phyloP scores from a whole-genome alignment of 257 asterid species.

The Ilex asprella region DNA sequence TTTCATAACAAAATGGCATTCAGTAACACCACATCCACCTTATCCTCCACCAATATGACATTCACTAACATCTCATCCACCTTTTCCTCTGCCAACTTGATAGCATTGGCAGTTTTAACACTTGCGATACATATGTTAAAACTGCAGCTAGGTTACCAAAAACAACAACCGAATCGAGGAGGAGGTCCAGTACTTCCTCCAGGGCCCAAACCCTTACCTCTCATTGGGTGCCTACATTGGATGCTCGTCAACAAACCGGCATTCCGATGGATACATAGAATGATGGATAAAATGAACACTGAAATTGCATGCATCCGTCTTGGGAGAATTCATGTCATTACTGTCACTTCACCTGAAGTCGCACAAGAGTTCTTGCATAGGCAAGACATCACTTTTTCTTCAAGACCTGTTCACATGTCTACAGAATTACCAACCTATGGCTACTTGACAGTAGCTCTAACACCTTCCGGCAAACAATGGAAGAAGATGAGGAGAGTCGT shows the following conservation, averaged over 20 bases:
- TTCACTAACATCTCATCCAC: too few relatives aligned
- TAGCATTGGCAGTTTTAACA: too few relatives aligned
- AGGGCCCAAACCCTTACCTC: conserved; percentile 14
- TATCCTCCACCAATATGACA: too few relatives aligned
- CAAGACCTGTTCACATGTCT: conserved; percentile 17
- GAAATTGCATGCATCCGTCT: conserved; percentile 26
- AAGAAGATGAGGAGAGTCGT: neutral
- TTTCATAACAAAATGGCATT: too few relatives aligned
- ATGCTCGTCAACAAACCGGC: conserved; percentile 17
- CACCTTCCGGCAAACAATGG: neutral
- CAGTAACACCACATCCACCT: too few relatives aligned
- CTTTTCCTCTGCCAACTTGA: too few relatives aligned
- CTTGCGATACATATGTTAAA: too few relatives aligned
- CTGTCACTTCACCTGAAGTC: conserved; percentile 26
- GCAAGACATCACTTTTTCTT: conserved; percentile 17
- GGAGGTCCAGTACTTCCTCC: neutral
- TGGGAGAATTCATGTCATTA: conserved; percentile 12
- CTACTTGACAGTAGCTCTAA: neutral
- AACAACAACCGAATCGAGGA: neutral
- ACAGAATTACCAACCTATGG: conserved; percentile 8
- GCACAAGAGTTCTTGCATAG: conserved; percentile 24
- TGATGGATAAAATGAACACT: conserved; percentile 17
- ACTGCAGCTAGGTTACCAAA: too few relatives aligned
- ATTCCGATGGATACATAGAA: conserved; percentile 19
- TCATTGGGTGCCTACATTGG: conserved; percentile 11